These are phyloP conservation scores for Colletotrichum simmondsii DNA, from an alignment of 2,329 filamentous ascomycete species.

Conservation along the genomic window DNA sequence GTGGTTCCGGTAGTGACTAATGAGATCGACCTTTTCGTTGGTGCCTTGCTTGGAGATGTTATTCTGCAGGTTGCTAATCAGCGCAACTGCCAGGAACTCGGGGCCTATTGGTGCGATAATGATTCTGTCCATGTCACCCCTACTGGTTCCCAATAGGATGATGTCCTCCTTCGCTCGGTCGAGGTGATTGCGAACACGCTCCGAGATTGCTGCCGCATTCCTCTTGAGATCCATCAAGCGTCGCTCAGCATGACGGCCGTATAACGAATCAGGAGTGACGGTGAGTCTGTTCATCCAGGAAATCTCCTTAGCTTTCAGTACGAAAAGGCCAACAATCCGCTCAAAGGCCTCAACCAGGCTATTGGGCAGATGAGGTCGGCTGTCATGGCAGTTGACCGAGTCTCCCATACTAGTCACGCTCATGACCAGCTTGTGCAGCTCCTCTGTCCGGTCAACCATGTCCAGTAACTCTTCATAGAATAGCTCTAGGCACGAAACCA, in stretches of 20 bases:
- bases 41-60: neutral
- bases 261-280: neutral
- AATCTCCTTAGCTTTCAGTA: constrained; percentile 26
- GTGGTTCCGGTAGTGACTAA: constrained; percentile 25
- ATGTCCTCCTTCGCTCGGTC: constrained; percentile 35
- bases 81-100: constrained; percentile 25
- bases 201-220: neutral
- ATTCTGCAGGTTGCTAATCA: constrained; percentile 26
- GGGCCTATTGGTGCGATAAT: constrained; percentile 19
- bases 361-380: constrained; percentile 29
- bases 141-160: constrained; percentile 32
- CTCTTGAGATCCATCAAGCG: constrained; percentile 2
- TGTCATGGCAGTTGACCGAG: neutral
- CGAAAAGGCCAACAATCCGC: constrained; percentile 27
- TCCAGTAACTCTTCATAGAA: neutral
- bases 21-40: constrained; percentile 1
- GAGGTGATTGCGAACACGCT: constrained; percentile 8
- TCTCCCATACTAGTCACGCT: neutral
- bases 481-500: neutral
- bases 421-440: constrained; percentile 27
- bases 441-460: constrained; percentile 3
- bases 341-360: constrained; percentile 36
- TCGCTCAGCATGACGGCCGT: neutral
- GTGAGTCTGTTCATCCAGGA: constrained; percentile 22
- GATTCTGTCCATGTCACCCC: constrained; percentile 15